Base-by-base conservation (phyloP, 148 eudicot genomes). In the Vaccinium myrtillus region DNA sequence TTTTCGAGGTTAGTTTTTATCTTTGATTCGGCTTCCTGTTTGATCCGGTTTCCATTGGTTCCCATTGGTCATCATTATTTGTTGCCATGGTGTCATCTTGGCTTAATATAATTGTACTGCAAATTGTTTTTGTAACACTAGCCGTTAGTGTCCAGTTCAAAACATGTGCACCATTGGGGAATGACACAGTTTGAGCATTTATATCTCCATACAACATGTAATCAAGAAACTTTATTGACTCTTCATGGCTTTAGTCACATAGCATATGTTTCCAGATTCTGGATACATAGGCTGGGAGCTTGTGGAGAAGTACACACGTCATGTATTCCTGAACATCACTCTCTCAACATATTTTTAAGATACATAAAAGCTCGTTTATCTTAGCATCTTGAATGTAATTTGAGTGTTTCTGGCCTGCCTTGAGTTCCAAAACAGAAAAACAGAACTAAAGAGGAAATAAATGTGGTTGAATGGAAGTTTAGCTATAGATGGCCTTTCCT, bases 1-100 rank as follows among this genome's bases (percentile, higher is more conserved):
- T 90, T 56, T 97, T 94, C 82, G 96, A 95, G 96, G 98, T 94
- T 80, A 48, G 27, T 8, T 9, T 76, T 49, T 11, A 76, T 6
- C 32, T 2, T 36, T 39, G 5, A 36, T 70, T 32, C 8, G 6
- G 50, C 50, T 74, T 39, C 11, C 70, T 43, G 77, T 18, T 74
- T 18, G 21, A 19, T 21, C 49, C 36, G 49, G 77, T 36, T 73
- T 75, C 23, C 30, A n/a, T n/a, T 23, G 69, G 43, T 30, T 12
- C 39, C 39, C 3, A 21, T 75, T 11, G 27, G 25, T 43, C 78
- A 16, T 74, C 53, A 75, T 21, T 8, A 43, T 75, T 8, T 75
- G 27, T 75, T 46, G 10, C 30, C 53, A 46, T 43, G 78, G 50
- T 43, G 25, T 46, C 23, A 74, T 75, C 54, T 54, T 46, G 2